Evolutionary conservation across 148 eudicot species (phyloP).

Genomic region (Polygonum maritimum): DNA sequence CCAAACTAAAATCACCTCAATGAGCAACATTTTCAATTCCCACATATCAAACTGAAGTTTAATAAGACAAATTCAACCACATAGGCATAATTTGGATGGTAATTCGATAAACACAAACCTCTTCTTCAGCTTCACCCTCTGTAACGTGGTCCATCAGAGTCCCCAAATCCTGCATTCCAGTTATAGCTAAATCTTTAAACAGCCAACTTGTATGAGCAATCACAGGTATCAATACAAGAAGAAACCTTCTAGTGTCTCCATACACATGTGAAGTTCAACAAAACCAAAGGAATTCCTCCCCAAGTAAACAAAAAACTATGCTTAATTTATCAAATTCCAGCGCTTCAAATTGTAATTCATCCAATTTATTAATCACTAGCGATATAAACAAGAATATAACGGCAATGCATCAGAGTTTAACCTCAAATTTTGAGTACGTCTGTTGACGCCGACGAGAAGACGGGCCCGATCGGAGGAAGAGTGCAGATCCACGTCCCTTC

Average conservation of each 20-base stretch:
- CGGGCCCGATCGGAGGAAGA: constrained; percentile 5
- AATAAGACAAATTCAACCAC: not conserved
- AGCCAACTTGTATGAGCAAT: not conserved
- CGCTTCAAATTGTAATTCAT: not conserved
- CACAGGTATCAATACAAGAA: not conserved
- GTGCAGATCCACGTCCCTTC: constrained; percentile 7
- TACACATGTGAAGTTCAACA: not conserved
- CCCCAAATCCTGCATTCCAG: not conserved
- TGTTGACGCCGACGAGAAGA: not conserved
- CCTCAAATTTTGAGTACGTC: not conserved
- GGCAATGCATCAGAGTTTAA: not conserved
- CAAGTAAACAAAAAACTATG: constrained; percentile 1
- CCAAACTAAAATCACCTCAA: not conserved
- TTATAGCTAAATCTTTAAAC: not conserved
- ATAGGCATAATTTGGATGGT: not conserved
- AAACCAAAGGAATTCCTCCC: not conserved
- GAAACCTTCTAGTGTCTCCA: not conserved
- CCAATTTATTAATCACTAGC: not conserved
- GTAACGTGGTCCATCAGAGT: constrained; percentile 14
- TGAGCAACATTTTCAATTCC: not conserved
- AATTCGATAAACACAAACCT: constrained; percentile 20
- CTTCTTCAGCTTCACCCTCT: constrained; percentile 40
- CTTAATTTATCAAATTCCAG: constrained; percentile 4
- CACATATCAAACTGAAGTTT: constrained; percentile 1
- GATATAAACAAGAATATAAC: not conserved